Percentiles rank a stretch among this genome's conserved stretches.
Evolutionary conservation across 441 rosid genomes (phyloP).

Genomic region (Kokia cookei): DNA sequence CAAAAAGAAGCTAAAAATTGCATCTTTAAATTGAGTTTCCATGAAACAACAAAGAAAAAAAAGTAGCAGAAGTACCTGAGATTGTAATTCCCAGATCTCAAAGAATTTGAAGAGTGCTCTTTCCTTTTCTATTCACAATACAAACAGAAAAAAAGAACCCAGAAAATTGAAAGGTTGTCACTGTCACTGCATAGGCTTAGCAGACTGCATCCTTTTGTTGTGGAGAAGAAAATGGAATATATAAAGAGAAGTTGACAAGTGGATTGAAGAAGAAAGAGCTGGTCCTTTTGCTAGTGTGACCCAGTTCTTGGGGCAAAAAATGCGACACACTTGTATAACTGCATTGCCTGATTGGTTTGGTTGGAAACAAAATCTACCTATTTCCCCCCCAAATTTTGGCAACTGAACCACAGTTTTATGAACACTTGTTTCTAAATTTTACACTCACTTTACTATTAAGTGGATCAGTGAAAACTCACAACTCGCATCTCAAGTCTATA

Average conservation of each 20-base stretch:
- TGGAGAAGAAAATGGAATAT: background rate
- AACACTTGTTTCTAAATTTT: too few relatives aligned
- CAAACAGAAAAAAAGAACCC: background rate
- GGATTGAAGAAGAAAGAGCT: constrained; percentile 27
- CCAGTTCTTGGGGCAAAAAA: background rate
- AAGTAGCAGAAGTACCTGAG: constrained; percentile 15
- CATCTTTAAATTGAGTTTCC: constrained; percentile 20
- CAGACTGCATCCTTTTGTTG: background rate
- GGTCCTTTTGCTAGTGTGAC: constrained; percentile 13
- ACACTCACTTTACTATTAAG: too few relatives aligned
- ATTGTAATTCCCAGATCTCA: constrained; percentile 29
- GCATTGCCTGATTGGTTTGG: background rate
- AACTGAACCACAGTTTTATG: too few relatives aligned
- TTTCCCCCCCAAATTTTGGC: too few relatives aligned
- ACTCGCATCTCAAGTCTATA: too few relatives aligned
- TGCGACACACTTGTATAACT: background rate
- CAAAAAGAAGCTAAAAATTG: background rate
- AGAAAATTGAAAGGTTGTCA: background rate
- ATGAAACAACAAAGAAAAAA: background rate
- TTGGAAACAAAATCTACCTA: too few relatives aligned
- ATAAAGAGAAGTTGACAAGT: constrained; percentile 13
- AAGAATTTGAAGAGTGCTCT: constrained; percentile 1
- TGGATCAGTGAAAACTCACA: too few relatives aligned
- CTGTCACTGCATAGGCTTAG: background rate
- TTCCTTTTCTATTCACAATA: background rate